Evolutionary conservation across 2,329 filamentous ascomycete species (phyloP).

Genomic region (Fusarium pininemorale): DNA sequence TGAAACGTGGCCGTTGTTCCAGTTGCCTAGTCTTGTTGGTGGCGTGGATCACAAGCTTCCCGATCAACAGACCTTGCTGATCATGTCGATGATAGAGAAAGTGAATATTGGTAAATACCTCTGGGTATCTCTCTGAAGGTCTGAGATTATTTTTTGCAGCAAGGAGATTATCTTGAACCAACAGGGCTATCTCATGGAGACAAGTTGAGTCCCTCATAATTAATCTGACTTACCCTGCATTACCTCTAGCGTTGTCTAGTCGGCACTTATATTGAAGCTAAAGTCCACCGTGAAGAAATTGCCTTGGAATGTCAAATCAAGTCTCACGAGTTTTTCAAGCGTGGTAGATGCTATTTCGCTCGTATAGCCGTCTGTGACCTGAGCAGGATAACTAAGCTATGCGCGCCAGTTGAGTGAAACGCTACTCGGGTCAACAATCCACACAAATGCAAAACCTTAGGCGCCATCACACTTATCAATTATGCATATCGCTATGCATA

Average conservation of each 20-base stretch:
- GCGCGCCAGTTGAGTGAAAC: background rate
- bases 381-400: background rate
- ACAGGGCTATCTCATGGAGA: accelerated
- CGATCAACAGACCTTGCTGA: no score
- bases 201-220: accelerated
- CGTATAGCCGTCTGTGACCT: background rate
- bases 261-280: no score
- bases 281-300: no score
- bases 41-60: no score
- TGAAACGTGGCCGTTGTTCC: no score
- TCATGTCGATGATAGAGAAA: accelerated
- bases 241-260: no score
- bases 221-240: accelerated
- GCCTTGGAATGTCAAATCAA: background rate
- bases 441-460: accelerated
- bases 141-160: no score
- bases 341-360: accelerated
- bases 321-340: accelerated
- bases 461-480: background rate
- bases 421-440: accelerated
- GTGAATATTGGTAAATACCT: accelerated
- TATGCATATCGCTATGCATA: background rate
- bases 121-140: accelerated
- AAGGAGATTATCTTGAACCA: background rate
- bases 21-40: background rate